These are phyloP conservation scores for Elasticomyces elasticus DNA, from an alignment of 495 filamentous ascomycete genomes.

Conservation along the genomic window DNA sequence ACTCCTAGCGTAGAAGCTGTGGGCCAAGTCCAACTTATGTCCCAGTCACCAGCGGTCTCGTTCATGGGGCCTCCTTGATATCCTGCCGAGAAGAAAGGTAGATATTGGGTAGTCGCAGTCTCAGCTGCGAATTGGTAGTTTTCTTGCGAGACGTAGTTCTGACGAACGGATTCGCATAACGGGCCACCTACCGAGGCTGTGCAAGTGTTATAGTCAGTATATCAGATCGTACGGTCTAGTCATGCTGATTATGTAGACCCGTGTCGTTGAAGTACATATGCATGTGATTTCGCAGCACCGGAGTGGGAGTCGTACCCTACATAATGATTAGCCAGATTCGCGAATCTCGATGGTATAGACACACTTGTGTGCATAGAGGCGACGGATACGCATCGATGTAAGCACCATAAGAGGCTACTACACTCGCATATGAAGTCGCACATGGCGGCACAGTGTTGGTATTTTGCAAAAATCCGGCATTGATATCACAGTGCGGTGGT, in stretches of 20 bases:
- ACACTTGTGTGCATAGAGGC: too few relatives aligned
- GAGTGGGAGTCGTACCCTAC: too few relatives aligned
- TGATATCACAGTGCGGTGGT: background rate
- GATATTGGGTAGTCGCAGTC: background rate
- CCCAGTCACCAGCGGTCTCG: background rate
- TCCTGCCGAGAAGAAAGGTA: too few relatives aligned
- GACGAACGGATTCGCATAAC: background rate
- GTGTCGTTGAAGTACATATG: too few relatives aligned
- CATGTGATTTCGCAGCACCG: too few relatives aligned
- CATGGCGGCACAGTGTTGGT: background rate
- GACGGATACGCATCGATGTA: too few relatives aligned
- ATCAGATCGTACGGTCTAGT: too few relatives aligned
- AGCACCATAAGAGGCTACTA: background rate
- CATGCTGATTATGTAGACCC: too few relatives aligned
- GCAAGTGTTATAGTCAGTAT: too few relatives aligned
- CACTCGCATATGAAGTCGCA: background rate
- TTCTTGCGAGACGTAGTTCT: background rate
- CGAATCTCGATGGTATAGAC: background rate
- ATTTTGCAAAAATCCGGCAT: background rate
- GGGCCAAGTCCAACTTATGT: background rate
- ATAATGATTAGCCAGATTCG: background rate
- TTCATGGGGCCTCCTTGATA: background rate
- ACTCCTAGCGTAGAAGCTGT: background rate
- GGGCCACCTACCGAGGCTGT: background rate
- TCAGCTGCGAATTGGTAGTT: background rate